These are phyloP conservation scores for Grifola frondosa DNA, from an alignment of 1,284 basidiomycete species.

Conservation along the genomic window DNA sequence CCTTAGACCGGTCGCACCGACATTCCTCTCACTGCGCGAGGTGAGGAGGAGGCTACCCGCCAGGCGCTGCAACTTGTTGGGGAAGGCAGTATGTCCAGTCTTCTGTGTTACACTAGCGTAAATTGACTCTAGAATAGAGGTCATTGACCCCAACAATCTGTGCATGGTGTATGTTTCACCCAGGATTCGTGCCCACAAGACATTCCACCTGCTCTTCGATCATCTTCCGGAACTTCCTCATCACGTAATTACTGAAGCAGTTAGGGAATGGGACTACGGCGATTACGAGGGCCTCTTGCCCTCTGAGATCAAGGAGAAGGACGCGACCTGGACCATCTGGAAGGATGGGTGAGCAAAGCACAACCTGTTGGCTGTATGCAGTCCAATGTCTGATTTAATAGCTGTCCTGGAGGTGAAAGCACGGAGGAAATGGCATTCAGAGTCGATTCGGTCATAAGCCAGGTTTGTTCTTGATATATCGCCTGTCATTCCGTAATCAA, in stretches of 20 bases:
- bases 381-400: conserved; percentile 24
- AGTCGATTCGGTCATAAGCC: conserved; percentile 74
- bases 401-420: conserved; percentile 87
- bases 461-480: conserved; percentile 39
- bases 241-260: conserved; percentile 63
- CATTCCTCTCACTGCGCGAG: conserved; percentile 82
- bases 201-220: conserved; percentile 80
- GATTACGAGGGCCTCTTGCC: conserved; percentile 83
- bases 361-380: not conserved
- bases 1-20: conserved; percentile 85
- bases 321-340: conserved; percentile 81
- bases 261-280: conserved; percentile 89
- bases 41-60: conserved; percentile 71
- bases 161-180: conserved; percentile 82
- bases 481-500: not conserved
- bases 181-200: conserved; percentile 78
- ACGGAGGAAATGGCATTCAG: conserved; percentile 76
- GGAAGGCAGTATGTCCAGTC: conserved; percentile 60
- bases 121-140: conserved; percentile 45
- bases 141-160: conserved; percentile 81
- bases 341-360: conserved; percentile 62
- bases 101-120: not conserved
- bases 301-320: conserved; percentile 68
- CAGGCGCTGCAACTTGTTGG: conserved; percentile 73
- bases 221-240: conserved; percentile 50